Evolutionary conservation across 768 basidiomycete species (phyloP), one percentile per base, ranked within the genome.

Genomic region (Xanthoconium stramineum): DNA sequence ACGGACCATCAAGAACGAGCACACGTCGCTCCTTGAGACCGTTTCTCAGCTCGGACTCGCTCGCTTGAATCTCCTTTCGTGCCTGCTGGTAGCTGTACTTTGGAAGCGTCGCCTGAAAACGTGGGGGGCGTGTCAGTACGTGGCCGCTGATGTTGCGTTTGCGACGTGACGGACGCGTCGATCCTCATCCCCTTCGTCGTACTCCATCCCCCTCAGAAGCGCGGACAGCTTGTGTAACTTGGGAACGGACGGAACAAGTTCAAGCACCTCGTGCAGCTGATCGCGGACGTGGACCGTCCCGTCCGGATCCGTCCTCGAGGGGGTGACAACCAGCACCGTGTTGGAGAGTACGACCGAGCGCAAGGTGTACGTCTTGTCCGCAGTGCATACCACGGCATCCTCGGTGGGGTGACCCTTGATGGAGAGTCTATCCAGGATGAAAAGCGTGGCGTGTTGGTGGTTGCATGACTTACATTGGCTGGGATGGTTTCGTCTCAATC

Each of bases 311-410:
- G 63, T 60, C 38, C 73, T 67, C 3, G 77, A 73, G 17, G 84
- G 75, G 3, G 85, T 84, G 57, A 89, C 77, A 43, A 98, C 81
- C 13, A 94, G 76, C 35, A 95, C 74, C 0, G 93, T 87, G 70
- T 98, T 98, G 17, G 94, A 97, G 46, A 97, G 76, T 10, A 80
- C 79, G n/a, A 98, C 86, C 0, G 94, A 89, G 53, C 95, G 86
- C 29, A 98, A 74, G 3, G 81, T 66, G 67, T 88, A 99, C 0
- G 96, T 98, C 67, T 82, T 84, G 55, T 86, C 79, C 0, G 77
- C 62, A 0, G 94, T 96, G 69, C 96, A 98, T 10, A 96, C 74
- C 0, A 97, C 94, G 0, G 95, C 96, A 63, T 95, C 89, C 62
- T 98, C 94, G 30, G 80, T 79, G 2, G 83, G 71, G 43, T 84